Base-by-base conservation (phyloP, 169 alveolate species). In the Eimeria falciformis region DNA sequence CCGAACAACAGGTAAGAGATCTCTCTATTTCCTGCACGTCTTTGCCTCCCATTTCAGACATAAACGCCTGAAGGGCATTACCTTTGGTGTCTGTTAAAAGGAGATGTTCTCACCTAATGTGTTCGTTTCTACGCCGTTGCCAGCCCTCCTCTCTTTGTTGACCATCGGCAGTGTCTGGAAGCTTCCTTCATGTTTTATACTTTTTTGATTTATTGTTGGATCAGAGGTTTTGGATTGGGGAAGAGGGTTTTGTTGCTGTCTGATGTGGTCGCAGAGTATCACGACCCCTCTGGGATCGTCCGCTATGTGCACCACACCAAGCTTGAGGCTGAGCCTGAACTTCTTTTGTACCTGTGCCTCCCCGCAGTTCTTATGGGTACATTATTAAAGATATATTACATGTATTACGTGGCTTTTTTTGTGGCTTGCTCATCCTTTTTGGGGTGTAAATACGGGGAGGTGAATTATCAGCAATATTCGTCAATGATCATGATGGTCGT, bases 291-390 rank as follows among this genome's bases (percentile, higher is more conserved):
- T 14, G 46, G 87, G 45, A 77, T 77, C 1, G 66, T 77, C 11
- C 87, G 87, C 68, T 77, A 46, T 21, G 87, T 77, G 69, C 68
- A 45, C 6, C 69, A 23, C 40, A 14, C 68, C 21, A 77, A 77
- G 87, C 14, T 18, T 17, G 87, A 77, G 25, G 25, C 87, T 25
- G 87, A 77, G 25, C 87, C 87, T n/a, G 87, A 77, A 23, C n/a
- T 77, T 23, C 69, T 77, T 4, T 29, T 77, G 87, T 77, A 77
- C 47, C 62, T 77, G 27, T 77, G 87, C 62, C 69, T 77, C 12
- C 87, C 87, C 5, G 87, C 69, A 5, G 87, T 77, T 43, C 87
- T 77, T 9, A 33, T 77, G 68, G 87, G 87, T 25, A 77, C 87
- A 0, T 21, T 77, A 3, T 77, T 77, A 11, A 77, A 25, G 87